These are phyloP conservation scores for Ganoderma boninense DNA, from an alignment of 1,284 basidiomycete species.

Conservation along the genomic window DNA sequence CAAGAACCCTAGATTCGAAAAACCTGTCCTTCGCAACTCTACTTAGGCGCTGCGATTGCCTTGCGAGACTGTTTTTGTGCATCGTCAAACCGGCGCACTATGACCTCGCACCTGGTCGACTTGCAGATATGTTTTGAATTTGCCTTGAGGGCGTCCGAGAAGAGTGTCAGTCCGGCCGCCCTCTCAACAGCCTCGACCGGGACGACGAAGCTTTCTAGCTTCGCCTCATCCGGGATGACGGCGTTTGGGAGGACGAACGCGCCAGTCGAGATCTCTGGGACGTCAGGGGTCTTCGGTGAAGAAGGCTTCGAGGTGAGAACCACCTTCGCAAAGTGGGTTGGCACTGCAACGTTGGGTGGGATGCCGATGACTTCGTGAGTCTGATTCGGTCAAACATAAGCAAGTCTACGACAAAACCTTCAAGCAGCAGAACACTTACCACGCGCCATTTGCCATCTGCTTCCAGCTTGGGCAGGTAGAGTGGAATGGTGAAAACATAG, in stretches of 20 bases:
- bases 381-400: slow-evolving; percentile 48
- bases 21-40: slow-evolving; percentile 18
- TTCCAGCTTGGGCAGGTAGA: slow-evolving; percentile 92
- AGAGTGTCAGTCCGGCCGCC: slow-evolving; percentile 89
- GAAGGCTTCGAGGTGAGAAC: slow-evolving; percentile 82
- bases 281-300: slow-evolving; percentile 75
- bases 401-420: neutral
- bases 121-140: slow-evolving; percentile 90
- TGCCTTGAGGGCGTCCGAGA: slow-evolving; percentile 85
- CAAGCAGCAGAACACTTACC: slow-evolving; percentile 58
- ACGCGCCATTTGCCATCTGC: slow-evolving; percentile 94
- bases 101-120: slow-evolving; percentile 85
- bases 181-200: slow-evolving; percentile 94
- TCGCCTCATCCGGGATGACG: slow-evolving; percentile 84
- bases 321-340: slow-evolving; percentile 99
- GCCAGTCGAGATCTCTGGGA: slow-evolving; percentile 83
- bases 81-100: slow-evolving; percentile 89
- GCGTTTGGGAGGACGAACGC: slow-evolving; percentile 97
- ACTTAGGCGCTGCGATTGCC: slow-evolving; percentile 59
- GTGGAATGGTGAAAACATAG: slow-evolving; percentile 96
- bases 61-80: slow-evolving; percentile 72
- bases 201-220: slow-evolving; percentile 81
- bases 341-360: slow-evolving; percentile 91
- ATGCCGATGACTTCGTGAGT: slow-evolving; percentile 94
- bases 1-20: neutral